phyloP scores from a whole-genome alignment of 116 monocot species.

The Trichopus zeylanicus region DNA sequence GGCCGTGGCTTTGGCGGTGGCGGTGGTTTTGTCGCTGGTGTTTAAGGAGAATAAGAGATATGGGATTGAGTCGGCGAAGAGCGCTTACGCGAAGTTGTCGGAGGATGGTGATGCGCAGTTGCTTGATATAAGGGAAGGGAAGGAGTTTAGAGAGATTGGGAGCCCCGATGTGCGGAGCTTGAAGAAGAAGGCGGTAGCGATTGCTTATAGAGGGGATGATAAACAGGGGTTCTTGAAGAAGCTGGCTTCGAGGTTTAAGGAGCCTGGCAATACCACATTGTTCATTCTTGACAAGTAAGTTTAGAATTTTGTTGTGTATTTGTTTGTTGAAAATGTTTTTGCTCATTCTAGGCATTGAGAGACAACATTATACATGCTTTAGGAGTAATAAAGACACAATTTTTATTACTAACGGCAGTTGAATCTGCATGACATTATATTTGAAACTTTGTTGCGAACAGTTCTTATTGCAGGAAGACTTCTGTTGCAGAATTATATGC shows the following conservation, averaged over 20 bases:
- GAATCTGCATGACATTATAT: no score
- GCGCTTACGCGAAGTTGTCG: constrained; percentile 50
- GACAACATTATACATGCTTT: no score
- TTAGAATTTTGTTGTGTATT: not conserved
- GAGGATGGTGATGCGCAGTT: constrained; percentile 67
- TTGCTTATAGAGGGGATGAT: constrained; percentile 56
- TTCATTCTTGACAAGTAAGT: constrained; percentile 91
- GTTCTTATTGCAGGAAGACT: no score
- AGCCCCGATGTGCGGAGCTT: constrained; percentile 55
- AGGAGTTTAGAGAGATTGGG: constrained; percentile 62
- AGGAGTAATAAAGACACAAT: no score
- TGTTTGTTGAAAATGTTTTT: not conserved
- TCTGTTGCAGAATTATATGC: no score
- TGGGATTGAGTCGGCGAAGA: constrained; percentile 58
- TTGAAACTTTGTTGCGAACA: no score
- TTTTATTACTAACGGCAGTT: no score
- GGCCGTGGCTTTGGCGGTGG: constrained; percentile 49
- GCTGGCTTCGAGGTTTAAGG: constrained; percentile 77
- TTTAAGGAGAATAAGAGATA: constrained; percentile 42
- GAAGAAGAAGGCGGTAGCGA: constrained; percentile 77
- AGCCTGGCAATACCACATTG: constrained; percentile 78
- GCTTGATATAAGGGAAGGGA: constrained; percentile 84
- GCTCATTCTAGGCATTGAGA: not conserved
- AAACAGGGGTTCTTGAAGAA: constrained; percentile 93
- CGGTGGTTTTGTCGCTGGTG: constrained; percentile 47